Percentiles rank a stretch among this genome's conserved stretches.
These are phyloP conservation scores for Pseudozyma sp. DNA, from an alignment of 1,284 basidiomycete genomes.

Conservation along the genomic window DNA sequence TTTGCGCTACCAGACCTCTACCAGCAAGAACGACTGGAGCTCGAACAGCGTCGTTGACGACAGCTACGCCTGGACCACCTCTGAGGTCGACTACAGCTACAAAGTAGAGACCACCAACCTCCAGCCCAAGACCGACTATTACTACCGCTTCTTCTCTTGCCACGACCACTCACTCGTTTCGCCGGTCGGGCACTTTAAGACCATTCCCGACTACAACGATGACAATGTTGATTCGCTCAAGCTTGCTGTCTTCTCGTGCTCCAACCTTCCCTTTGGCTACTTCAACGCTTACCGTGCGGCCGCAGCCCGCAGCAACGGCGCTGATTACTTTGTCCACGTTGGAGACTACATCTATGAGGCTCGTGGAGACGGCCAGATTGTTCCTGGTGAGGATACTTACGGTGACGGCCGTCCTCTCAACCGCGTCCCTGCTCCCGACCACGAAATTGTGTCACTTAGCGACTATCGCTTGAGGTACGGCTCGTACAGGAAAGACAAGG, in stretches of 20 bases:
- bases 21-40: conserved; percentile 62
- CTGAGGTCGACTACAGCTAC: conserved; percentile 75
- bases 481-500: conserved; percentile 71
- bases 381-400: conserved; percentile 55
- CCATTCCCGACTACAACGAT: conserved; percentile 55
- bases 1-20: conserved; percentile 73
- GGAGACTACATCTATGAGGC: conserved; percentile 74
- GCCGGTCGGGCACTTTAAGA: conserved; percentile 73
- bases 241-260: conserved; percentile 76
- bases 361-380: conserved; percentile 42
- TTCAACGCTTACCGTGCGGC: conserved; percentile 79
- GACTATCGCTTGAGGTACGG: conserved; percentile 76
- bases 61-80: conserved; percentile 75
- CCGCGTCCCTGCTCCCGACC: conserved; percentile 69
- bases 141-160: conserved; percentile 76
- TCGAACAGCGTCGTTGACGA: conserved; percentile 70
- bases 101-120: conserved; percentile 76
- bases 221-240: conserved; percentile 72
- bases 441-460: conserved; percentile 75
- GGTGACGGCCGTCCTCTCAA: conserved; percentile 67
- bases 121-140: conserved; percentile 75
- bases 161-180: conserved; percentile 50
- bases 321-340: conserved; percentile 76
- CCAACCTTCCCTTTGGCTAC: conserved; percentile 74
- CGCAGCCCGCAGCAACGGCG: conserved; percentile 71